Base-by-base conservation (phyloP, 495 filamentous ascomycete genomes). In the Xylaria cubensis region DNA sequence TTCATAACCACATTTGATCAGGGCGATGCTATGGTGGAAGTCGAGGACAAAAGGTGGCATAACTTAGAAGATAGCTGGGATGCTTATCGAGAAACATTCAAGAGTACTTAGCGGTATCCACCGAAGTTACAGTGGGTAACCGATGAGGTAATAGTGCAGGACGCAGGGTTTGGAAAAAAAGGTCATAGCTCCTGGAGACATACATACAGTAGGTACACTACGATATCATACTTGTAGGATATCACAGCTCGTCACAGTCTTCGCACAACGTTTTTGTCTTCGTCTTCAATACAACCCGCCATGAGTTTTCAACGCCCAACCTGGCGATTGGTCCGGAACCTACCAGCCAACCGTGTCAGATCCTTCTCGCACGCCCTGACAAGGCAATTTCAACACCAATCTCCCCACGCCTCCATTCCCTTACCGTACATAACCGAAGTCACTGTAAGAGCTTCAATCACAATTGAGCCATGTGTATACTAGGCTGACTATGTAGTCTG, bases 361-460 rank as follows among this genome's bases (percentile, higher is more conserved):
- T 56, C 67, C 19, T 82, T 86, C 73, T 86, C 85, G 39, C 78
- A 77, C 29, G 81, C 77, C 72, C 71, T 72, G 6, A 69, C 70
- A 41, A 75, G 70, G 72, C 67, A 72, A 50, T 50, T 75, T 53
- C 67, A 78, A 71, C 64, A 59, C 41, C 70, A 72, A n/a, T 76
- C 84, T 66, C 86, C 89, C 67, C 84, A 80, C 74, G 84, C 82
- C 32, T 86, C 86, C 84, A 90, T 91, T 50, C 90, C 91, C 34
- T 90, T 92, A 73, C 90, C 91, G 5, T 92, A 90, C 74, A 90
- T 94, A 74, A 93, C 91, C 41, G 92, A 94, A 85, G 92, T 92
- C 42, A 89, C 95, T 74, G 94, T 96, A 90, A 75, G 93, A 84
- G 36, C 65, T 62, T n/a, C 42, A 10, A 55, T 46, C 44, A 59